Evolutionary conservation across 768 basidiomycete species (phyloP).

Genomic region (Termitomyces sp.): DNA sequence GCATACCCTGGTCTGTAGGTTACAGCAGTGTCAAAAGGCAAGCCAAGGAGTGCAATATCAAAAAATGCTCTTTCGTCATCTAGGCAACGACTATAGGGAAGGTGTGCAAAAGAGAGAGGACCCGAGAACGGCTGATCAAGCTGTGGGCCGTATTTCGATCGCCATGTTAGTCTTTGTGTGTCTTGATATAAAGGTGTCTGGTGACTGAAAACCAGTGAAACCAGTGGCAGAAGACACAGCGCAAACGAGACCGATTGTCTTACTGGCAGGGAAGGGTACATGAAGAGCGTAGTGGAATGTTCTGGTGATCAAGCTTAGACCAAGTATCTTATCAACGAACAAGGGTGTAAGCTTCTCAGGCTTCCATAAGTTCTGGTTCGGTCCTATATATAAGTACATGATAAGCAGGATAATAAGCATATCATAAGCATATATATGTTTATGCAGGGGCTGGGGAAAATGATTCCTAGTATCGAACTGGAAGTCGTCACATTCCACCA

Average conservation of each 20-base stretch:
- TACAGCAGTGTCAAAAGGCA: conserved; percentile 73
- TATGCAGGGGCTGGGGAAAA: background rate
- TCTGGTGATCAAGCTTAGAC: no score
- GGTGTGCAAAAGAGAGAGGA: conserved; percentile 77
- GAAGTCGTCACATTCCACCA: conserved; percentile 9
- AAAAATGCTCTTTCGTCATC: conserved; percentile 47
- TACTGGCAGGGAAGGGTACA: no score
- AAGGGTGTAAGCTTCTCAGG: background rate
- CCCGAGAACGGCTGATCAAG: conserved; percentile 75
- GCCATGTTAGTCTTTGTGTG: conserved; percentile 40
- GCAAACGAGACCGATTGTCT: background rate
- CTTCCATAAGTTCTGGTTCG: background rate
- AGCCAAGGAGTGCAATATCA: conserved; percentile 77
- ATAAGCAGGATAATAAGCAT: background rate
- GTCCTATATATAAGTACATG: background rate
- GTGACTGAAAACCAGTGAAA: background rate
- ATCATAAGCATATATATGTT: background rate
- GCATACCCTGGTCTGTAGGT: conserved; percentile 52
- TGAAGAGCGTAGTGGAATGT: background rate
- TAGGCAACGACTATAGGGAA: conserved; percentile 69
- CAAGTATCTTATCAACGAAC: background rate
- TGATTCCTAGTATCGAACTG: background rate
- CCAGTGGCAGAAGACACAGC: background rate
- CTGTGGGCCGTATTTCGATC: conserved; percentile 69
- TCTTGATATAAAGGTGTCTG: conserved; percentile 8